Percentiles rank a stretch among this genome's conserved stretches.
phyloP scores from a whole-genome alignment of 1,284 basidiomycete genomes.

The Mycena sp. region DNA sequence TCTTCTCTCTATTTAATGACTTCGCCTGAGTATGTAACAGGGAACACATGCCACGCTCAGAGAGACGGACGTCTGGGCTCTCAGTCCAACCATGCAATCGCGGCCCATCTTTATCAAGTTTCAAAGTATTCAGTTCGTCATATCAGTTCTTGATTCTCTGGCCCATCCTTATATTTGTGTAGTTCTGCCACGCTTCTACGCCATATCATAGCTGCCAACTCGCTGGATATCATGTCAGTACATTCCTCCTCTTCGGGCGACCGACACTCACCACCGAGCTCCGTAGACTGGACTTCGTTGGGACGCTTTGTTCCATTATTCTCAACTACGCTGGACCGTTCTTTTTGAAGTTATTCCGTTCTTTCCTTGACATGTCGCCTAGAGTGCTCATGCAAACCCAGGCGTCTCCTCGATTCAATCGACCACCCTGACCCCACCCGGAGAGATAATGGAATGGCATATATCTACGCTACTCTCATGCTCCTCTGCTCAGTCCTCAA shows the following conservation, averaged over 20 bases:
- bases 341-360: conserved; percentile 5
- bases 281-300: conserved; percentile 25
- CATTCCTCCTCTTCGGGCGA: no score
- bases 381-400: background rate
- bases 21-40: conserved; percentile 24
- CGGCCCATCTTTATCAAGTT: conserved; percentile 73
- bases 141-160: conserved; percentile 7
- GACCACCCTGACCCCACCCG: background rate
- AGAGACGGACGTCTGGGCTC: conserved; percentile 74
- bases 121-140: conserved; percentile 46
- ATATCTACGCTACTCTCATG: conserved; percentile 15
- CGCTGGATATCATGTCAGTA: no score
- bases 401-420: conserved; percentile 14
- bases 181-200: no score
- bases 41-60: conserved; percentile 72
- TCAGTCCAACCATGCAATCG: conserved; percentile 76
- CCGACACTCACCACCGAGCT: no score
- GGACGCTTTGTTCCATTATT: conserved; percentile 70
- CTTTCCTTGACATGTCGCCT: background rate
- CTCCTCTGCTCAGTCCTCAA: conserved; percentile 8
- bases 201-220: no score
- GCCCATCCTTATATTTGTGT: no score
- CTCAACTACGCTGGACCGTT: conserved; percentile 68
- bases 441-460: conserved; percentile 4
- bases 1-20: no score